These are phyloP conservation scores for Helenozyma baotianmanensis DNA, from an alignment of 805 yeast species.

Conservation along the genomic window DNA sequence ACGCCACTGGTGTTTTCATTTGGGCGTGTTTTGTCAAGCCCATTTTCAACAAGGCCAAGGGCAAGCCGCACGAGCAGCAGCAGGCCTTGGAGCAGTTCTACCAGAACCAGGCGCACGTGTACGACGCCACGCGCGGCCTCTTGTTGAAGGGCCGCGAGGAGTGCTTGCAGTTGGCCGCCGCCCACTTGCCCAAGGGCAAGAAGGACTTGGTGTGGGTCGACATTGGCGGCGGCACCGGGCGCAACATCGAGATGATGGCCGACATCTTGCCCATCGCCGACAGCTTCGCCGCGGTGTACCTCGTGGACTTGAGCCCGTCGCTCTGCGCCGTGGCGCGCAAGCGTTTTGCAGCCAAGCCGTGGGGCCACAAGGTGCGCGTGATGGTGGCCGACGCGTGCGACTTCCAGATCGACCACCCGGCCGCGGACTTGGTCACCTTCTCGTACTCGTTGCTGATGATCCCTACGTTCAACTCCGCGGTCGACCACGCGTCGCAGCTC, in stretches of 20 bases:
- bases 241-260: slow-evolving; percentile 75
- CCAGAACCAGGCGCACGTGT: slow-evolving; percentile 70
- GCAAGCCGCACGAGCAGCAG: slow-evolving; percentile 35
- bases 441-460: slow-evolving; percentile 84
- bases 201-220: slow-evolving; percentile 65
- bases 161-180: slow-evolving; percentile 53
- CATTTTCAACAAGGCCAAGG: slow-evolving; percentile 28
- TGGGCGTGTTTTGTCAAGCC: slow-evolving; percentile 63
- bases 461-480: slow-evolving; percentile 73
- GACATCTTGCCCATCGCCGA: slow-evolving; percentile 41
- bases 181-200: slow-evolving; percentile 43
- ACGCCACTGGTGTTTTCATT: slow-evolving; percentile 27
- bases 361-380: slow-evolving; percentile 56
- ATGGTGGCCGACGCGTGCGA: slow-evolving; percentile 73
- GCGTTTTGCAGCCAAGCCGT: slow-evolving; percentile 41
- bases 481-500: slow-evolving; percentile 57
- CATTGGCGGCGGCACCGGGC: slow-evolving; percentile 85
- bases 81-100: slow-evolving; percentile 65
- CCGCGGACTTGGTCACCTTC: slow-evolving; percentile 72
- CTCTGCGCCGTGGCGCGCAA: slow-evolving; percentile 66
- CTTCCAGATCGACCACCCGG: slow-evolving; percentile 43
- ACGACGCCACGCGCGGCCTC: slow-evolving; percentile 65
- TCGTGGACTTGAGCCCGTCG: slow-evolving; percentile 75
- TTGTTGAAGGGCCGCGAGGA: slow-evolving; percentile 68
- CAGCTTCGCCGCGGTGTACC: slow-evolving; percentile 60